Evolutionary conservation across 2,329 filamentous ascomycete genomes (phyloP), one percentile per base, ranked within the genome.

Genomic region (Aspergillus carbonarius): DNA sequence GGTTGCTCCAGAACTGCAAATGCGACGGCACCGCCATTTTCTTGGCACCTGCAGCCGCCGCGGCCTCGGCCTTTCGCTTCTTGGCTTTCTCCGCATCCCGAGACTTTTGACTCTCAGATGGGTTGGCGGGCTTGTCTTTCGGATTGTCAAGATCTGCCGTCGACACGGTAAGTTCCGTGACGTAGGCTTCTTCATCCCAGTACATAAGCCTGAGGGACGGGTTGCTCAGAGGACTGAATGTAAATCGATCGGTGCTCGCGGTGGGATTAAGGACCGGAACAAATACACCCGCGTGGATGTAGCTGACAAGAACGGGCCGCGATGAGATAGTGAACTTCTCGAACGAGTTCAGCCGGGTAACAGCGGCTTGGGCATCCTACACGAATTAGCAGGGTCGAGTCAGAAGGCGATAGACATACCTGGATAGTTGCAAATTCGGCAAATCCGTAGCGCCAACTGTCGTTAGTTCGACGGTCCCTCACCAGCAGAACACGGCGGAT

Each of bases 281-380:
- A 68, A 96, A 95, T 2, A 95, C 90, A 5, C 91, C 91, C n/a
- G 90, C 85, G 64, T 95, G 91, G 39, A 93, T 92, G 65, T 89
- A 92, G 44, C 85, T 88, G 23, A 91, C 82, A 10, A 84, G 81
- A 15, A 92, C 88, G 0, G 87, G 84, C 63, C 86, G 88, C 2
- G 88, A 91, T 0, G 87, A 88, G 61, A 95, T 91, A 2, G 88
- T 92, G 68, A 93, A 93, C 51, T 87, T 88, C 10, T 90, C 85
- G 27, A 88, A 85, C 34, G 87, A 88, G 39, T 85, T 85, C 66
- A 89, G 88, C 64, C 91, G 91, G 20, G 83, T 81, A 69, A 93
- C 77, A 4, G 91, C 91, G 20, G 87, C 88, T 71, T 87, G 83
- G 2, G 91, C 90, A 72, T 95, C 90, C 71, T 81, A 47, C 3